phyloP scores from a whole-genome alignment of 495 filamentous ascomycete genomes.

The Talaromyces stipitatus region DNA sequence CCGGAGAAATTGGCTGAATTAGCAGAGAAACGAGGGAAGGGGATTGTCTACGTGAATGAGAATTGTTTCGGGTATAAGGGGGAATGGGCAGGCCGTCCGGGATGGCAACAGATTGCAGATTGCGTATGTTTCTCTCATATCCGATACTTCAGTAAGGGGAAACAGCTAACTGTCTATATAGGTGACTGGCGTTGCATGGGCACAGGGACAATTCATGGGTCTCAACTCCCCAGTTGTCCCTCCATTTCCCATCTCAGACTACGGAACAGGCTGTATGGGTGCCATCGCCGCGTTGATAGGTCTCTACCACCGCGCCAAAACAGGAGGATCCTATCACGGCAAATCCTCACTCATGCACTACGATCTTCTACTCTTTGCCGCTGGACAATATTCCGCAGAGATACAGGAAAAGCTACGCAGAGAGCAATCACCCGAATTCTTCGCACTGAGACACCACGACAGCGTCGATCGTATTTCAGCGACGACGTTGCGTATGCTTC shows the following conservation, averaged over 20 bases:
- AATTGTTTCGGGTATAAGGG: conserved; percentile 62
- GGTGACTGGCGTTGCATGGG: conserved; percentile 63
- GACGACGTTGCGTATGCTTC: conserved; percentile 56
- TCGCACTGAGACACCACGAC: conserved; percentile 58
- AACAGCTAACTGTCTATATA: conserved; percentile 10
- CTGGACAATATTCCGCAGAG: conserved; percentile 50
- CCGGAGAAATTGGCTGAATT: conserved; percentile 41
- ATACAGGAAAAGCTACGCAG: conserved; percentile 49
- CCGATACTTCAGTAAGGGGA: neutral
- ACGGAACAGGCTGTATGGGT: conserved; percentile 65
- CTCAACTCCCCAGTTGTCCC: conserved; percentile 63
- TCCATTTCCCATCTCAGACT: conserved; percentile 76
- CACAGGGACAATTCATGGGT: conserved; percentile 67
- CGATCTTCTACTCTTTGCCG: conserved; percentile 56
- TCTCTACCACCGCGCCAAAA: conserved; percentile 51
- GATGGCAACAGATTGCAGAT: conserved; percentile 51
- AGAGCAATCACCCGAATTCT: conserved; percentile 50
- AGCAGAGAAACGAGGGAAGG: conserved; percentile 47
- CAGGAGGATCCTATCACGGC: conserved; percentile 59
- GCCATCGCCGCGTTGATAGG: conserved; percentile 56
- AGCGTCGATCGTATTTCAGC: conserved; percentile 66
- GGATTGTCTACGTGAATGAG: conserved; percentile 63
- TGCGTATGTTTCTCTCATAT: conserved; percentile 32
- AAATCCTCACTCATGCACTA: conserved; percentile 60
- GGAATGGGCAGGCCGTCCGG: conserved; percentile 41